A percentile compares a stretch with the other conserved stretches of the same genome.
Evolutionary conservation across 1,139 yeast genomes (phyloP).

Genomic region (Candida tropicalis): DNA sequence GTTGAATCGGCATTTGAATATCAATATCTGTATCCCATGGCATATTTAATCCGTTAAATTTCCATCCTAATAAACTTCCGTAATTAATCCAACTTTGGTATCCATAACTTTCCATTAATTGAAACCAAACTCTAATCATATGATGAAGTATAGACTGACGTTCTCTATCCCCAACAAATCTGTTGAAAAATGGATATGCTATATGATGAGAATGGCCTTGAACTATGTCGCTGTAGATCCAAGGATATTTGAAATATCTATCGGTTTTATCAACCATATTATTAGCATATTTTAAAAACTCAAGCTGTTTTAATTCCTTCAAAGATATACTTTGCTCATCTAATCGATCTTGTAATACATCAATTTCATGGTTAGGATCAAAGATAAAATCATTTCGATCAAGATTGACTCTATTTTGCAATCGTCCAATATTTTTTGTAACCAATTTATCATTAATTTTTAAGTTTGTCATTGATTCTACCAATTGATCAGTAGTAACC

Average conservation of each 20-base stretch:
- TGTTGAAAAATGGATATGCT: slow-evolving; percentile 49
- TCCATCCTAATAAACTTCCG: slow-evolving; percentile 71
- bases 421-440: slow-evolving; percentile 15
- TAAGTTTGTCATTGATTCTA: slow-evolving; percentile 17
- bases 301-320: slow-evolving; percentile 28
- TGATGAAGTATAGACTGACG: slow-evolving; percentile 51
- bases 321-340: slow-evolving; percentile 18
- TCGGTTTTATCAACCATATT: slow-evolving; percentile 33
- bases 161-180: slow-evolving; percentile 42
- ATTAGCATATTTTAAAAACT: slow-evolving; percentile 34
- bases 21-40: slow-evolving; percentile 79
- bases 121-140: slow-evolving; percentile 57
- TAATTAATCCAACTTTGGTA: slow-evolving; percentile 65
- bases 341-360: slow-evolving; percentile 25
- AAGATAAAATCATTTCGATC: slow-evolving; percentile 34
- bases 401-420: slow-evolving; percentile 20
- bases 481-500: slow-evolving; percentile 14
- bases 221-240: slow-evolving; percentile 42
- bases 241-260: slow-evolving; percentile 48
- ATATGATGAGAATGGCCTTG: slow-evolving; percentile 50
- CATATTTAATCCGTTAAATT: slow-evolving; percentile 66
- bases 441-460: slow-evolving; percentile 8
- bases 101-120: slow-evolving; percentile 55
- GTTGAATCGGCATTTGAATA: slow-evolving; percentile 62
- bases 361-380: slow-evolving; percentile 34